Conservation (phyloP, 345 rosid genomes). For the Melaleuca quinquenervia region DNA sequence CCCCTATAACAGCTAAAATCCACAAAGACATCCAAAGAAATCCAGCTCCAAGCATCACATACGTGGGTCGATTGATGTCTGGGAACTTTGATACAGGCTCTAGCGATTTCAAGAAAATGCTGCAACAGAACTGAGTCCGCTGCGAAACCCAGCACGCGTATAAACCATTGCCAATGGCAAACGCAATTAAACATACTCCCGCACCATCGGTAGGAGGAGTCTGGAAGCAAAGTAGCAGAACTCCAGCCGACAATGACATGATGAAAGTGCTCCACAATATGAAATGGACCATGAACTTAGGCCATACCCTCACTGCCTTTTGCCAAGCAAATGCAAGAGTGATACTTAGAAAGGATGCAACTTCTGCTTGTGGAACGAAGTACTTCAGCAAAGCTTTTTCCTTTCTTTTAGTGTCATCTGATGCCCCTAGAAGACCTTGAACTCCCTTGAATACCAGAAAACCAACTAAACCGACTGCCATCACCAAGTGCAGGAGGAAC, state of each 20-base stretch:
- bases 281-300: slow-evolving; percentile 74
- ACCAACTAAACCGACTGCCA: slow-evolving; percentile 53
- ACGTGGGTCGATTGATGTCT: slow-evolving; percentile 68
- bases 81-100: slow-evolving; percentile 67
- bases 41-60: slow-evolving; percentile 75
- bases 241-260: slow-evolving; percentile 70
- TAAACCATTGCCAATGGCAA: slow-evolving; percentile 77
- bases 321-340: slow-evolving; percentile 86
- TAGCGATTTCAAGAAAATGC: slow-evolving; percentile 49
- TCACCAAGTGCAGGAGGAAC: slow-evolving; percentile 57
- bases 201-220: slow-evolving; percentile 71
- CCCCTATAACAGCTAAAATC: slow-evolving; percentile 86
- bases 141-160: slow-evolving; percentile 89
- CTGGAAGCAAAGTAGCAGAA: slow-evolving; percentile 90
- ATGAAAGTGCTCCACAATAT: slow-evolving; percentile 71
- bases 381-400: slow-evolving; percentile 48
- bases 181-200: slow-evolving; percentile 68
- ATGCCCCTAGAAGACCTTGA: slow-evolving; percentile 60
- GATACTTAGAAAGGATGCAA: slow-evolving; percentile 70
- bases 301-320: slow-evolving; percentile 69
- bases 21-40: slow-evolving; percentile 97
- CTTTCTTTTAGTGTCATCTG: slow-evolving; percentile 28
- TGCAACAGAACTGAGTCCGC: slow-evolving; percentile 47
- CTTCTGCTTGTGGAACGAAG: slow-evolving; percentile 85
- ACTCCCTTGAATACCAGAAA: slow-evolving; percentile 85